Conservation (phyloP, 2,329 filamentous ascomycete genomes). For the Pestalotiopsis sp. region DNA sequence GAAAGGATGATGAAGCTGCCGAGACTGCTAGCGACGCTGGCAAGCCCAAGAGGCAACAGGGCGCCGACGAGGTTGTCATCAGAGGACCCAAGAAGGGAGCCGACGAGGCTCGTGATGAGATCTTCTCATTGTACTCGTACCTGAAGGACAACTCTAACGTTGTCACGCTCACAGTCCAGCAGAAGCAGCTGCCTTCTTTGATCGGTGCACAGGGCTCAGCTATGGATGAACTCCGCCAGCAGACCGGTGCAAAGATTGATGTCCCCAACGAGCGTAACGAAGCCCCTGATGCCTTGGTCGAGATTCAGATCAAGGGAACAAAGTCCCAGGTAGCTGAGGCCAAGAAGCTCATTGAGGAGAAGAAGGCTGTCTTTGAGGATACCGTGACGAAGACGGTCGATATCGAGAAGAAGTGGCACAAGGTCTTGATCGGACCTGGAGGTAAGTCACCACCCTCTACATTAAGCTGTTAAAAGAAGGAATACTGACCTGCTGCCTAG, state of each 20-base stretch:
- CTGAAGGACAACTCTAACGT: conserved; percentile 84
- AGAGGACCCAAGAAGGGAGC: conserved; percentile 92
- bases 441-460: conserved; percentile 58
- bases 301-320: conserved; percentile 90
- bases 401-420: conserved; percentile 94
- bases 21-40: conserved; percentile 72
- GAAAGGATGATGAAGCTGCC: conserved; percentile 69
- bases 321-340: conserved; percentile 89
- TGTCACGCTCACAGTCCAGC: conserved; percentile 81
- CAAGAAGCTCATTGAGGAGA: conserved; percentile 87
- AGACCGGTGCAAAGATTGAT: conserved; percentile 87
- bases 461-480: neutral
- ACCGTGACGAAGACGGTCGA: conserved; percentile 84
- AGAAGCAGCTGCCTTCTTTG: conserved; percentile 89
- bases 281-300: conserved; percentile 69
- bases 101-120: conserved; percentile 88
- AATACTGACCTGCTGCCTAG: conserved; percentile 44
- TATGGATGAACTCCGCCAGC: conserved; percentile 85
- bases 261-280: conserved; percentile 81
- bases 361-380: conserved; percentile 84
- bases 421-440: conserved; percentile 82
- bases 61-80: conserved; percentile 84
- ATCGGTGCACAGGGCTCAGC: conserved; percentile 90
- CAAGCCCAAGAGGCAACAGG: conserved; percentile 71
- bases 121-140: conserved; percentile 86